These are phyloP conservation scores for Juglanconis juglandina DNA, from an alignment of 2,329 filamentous ascomycete species.

Conservation along the genomic window DNA sequence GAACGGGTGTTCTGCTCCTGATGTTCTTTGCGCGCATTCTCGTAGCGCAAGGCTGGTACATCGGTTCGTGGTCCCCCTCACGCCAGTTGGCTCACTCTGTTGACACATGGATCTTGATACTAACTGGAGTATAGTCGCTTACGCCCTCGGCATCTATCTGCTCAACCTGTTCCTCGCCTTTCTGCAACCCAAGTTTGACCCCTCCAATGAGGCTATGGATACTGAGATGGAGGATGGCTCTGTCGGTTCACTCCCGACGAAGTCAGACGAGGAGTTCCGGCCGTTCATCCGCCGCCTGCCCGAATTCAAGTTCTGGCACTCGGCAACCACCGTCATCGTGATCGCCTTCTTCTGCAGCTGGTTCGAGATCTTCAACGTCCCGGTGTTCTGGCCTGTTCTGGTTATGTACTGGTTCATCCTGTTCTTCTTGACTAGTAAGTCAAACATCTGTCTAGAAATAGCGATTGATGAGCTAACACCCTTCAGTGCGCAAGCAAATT, in stretches of 20 bases:
- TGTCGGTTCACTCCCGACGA: slow-evolving; percentile 78
- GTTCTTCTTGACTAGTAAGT: slow-evolving; percentile 89
- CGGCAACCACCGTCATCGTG: slow-evolving; percentile 79
- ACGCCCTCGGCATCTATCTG: slow-evolving; percentile 96
- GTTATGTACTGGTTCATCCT: slow-evolving; percentile 99
- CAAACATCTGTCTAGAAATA: not conserved
- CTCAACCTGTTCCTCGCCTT: slow-evolving; percentile 99
- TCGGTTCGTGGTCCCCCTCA: slow-evolving; percentile 57
- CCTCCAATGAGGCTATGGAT: slow-evolving; percentile 84
- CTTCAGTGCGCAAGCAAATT: slow-evolving; percentile 91
- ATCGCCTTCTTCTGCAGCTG: slow-evolving; percentile 87
- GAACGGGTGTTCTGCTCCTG: slow-evolving; percentile 71
- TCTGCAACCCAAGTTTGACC: slow-evolving; percentile 97
- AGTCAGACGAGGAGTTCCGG: slow-evolving; percentile 95
- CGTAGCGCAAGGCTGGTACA: slow-evolving; percentile 96
- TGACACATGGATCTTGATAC: not conserved
- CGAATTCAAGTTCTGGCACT: slow-evolving; percentile 99
- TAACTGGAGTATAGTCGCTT: slow-evolving; percentile 66
- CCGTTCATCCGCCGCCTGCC: slow-evolving; percentile 94
- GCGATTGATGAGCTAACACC: too few species aligned
- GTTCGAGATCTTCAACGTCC: slow-evolving; percentile 92
- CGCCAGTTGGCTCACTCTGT: not conserved
- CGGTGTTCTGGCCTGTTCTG: slow-evolving; percentile 97
- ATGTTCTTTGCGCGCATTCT: slow-evolving; percentile 88
- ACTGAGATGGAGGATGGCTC: slow-evolving; percentile 95